These are phyloP conservation scores for Catenaria anguillulae DNA, from an alignment of 371 early-diverging fungal genomes.

Conservation along the genomic window DNA sequence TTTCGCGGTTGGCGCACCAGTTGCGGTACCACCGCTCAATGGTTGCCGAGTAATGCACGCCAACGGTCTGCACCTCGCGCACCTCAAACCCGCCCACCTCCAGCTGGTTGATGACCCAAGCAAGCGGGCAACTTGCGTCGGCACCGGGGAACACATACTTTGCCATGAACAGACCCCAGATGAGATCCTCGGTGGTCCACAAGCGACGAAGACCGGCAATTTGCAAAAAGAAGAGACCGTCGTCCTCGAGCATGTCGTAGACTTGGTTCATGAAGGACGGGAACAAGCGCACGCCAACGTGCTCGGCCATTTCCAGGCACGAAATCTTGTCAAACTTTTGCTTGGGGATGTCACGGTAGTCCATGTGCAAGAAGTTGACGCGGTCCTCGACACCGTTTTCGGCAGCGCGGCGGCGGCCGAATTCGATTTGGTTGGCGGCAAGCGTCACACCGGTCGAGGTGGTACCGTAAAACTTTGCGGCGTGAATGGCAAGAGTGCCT, in stretches of 20 bases:
- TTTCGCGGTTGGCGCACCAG: constrained; percentile 86
- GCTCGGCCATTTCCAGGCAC: constrained; percentile 76
- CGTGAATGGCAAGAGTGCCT: constrained; percentile 79
- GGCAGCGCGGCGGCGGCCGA: constrained; percentile 66
- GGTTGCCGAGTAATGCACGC: constrained; percentile 94
- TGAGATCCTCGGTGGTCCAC: constrained; percentile 51
- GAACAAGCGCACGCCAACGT: constrained; percentile 86
- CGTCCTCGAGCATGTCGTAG: constrained; percentile 84
- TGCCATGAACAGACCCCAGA: constrained; percentile 92
- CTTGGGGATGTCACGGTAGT: constrained; percentile 89
- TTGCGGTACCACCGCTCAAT: constrained; percentile 88
- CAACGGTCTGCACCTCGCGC: constrained; percentile 71
- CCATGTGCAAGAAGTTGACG: constrained; percentile 73
- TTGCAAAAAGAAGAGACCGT: constrained; percentile 93
- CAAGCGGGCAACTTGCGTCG: constrained; percentile 88
- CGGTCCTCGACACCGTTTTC: constrained; percentile 62
- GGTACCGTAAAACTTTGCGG: constrained; percentile 73
- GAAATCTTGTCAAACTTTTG: constrained; percentile 87
- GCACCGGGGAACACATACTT: constrained; percentile 97
- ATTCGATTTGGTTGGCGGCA: constrained; percentile 76
- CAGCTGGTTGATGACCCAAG: constrained; percentile 80
- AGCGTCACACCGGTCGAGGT: constrained; percentile 87
- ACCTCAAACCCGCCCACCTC: constrained; percentile 89
- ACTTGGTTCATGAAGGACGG: constrained; percentile 79
- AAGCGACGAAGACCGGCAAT: constrained; percentile 81